Base-by-base conservation (phyloP, 176 grass and related monocot species). In the Chrysopogon serrulatus region DNA sequence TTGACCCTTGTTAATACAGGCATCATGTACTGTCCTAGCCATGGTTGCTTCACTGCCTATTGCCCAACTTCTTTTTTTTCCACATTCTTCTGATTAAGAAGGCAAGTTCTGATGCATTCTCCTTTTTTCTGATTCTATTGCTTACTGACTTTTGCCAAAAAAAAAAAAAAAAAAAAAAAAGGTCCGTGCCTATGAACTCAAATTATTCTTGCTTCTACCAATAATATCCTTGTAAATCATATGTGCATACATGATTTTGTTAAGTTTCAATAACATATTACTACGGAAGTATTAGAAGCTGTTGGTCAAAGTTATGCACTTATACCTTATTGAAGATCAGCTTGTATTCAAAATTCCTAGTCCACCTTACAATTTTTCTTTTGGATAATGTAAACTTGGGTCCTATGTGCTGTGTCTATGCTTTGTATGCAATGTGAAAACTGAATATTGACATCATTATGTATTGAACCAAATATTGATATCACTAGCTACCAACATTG, bases 41-140 rank as follows among this genome's bases (percentile, higher is more conserved):
- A 89, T 99, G 90, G 48, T 96, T 72, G 97, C 97, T 53, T 92
- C 84, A 78, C 83, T 99, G 66, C 97, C 93, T 45, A 85, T 99
- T 53, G 97, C 88, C 6, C 93, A 99, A 76, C 97, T 99, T 83
- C 94, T 99, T 67, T 92, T n/a, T 99, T 87, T 99, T 99, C 84
- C 97, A 99, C 76, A 90, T 99, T 87, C 91, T 99, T 87, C 84
- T 99, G 44, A 94, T 99, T 75, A 96, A 98, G 84, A 98, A 98
- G 96, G 96, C 62, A 90, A 88, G 73, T 85, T 79, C 59, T 88
- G 35, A 41, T 60, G 21, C 37, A 40, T 74, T 79, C 32, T 37
- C 3, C 1, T 61, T 83, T 60, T 68, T 12, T 84, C 48, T 45
- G 80, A 79, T 42, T 60, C 4, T 24, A 28, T 75, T 64, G 34